Base-by-base conservation (phyloP, 169 alveolate genomes). In the Plasmodium malariae region DNA sequence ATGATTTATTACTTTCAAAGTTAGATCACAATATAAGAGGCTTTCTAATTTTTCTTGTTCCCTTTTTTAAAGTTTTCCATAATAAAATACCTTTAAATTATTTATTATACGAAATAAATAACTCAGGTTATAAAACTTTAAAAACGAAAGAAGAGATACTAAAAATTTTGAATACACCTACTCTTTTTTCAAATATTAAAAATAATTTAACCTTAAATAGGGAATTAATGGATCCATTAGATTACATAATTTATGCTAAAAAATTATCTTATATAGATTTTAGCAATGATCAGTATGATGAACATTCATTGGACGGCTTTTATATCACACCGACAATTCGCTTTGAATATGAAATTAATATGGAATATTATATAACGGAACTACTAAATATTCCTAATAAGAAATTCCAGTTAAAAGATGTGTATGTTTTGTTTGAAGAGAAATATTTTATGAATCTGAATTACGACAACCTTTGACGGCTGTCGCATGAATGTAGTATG, bases 71-170 rank as follows among this genome's bases (percentile, higher is more conserved):
- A 30, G 70, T 65, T 1, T 80, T 45, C 48, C 72, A 80, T 65
- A 80, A 80, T 65, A 80, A 80, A 80, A 43, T 80, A 14, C 90
- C 90, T n/a, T 51, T 80, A 54, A 67, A n/a, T 57, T 80, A 63
- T 65, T 65, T 80, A 36, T 54, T 80, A 3, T 19, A 65, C 28
- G 62, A 63, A 28, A 65, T 80, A 65, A 45, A 26, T 28, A 80
- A 32, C 19, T 9, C 21, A 2, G 90, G 90, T 0, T 24, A 67
- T 48, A 80, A 30, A 30, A 32, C 78, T 28, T 30, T 37, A 19
- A 80, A 80, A 67, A 48, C 90, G 30, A 63, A 65, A 65, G 80
- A 80, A 65, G 83, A 80, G 48, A 49, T 74, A 9, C 11, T 74
- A 11, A 74, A 74, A 74, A 60, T 74, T 37, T 4, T 74, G 4